phyloP scores from a whole-genome alignment of 805 yeast genomes.

The Ogataea polymorpha region DNA sequence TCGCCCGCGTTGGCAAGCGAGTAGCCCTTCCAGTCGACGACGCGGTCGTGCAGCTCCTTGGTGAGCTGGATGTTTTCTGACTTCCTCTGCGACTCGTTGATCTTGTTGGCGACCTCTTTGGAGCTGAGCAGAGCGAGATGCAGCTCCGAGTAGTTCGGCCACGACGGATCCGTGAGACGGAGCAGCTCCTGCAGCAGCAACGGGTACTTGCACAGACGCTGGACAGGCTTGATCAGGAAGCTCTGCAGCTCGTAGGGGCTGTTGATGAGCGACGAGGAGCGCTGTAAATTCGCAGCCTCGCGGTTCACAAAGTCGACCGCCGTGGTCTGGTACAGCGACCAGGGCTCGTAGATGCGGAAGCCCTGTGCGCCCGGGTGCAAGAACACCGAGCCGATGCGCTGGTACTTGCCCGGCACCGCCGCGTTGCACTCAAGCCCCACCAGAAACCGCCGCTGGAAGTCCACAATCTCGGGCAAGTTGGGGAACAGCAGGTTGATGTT shows the following conservation, averaged over 20 bases:
- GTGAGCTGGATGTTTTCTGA: slow-evolving; percentile 79
- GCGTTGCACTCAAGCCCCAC: slow-evolving; percentile 89
- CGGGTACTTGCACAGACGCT: slow-evolving; percentile 94
- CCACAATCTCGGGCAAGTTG: slow-evolving; percentile 75
- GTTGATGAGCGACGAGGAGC: slow-evolving; percentile 60
- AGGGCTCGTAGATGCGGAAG: slow-evolving; percentile 86
- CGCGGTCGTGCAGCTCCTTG: slow-evolving; percentile 67
- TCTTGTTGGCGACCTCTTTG: slow-evolving; percentile 79
- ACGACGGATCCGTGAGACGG: slow-evolving; percentile 53
- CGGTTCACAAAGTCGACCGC: slow-evolving; percentile 77
- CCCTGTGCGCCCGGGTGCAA: slow-evolving; percentile 76
- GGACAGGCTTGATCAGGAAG: slow-evolving; percentile 89
- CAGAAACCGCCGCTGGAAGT: slow-evolving; percentile 86
- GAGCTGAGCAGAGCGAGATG: slow-evolving; percentile 67
- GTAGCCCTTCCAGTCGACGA: slow-evolving; percentile 91
- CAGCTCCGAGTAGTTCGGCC: slow-evolving; percentile 64
- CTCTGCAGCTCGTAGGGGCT: slow-evolving; percentile 89
- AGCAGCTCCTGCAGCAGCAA: slow-evolving; percentile 71
- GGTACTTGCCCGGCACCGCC: slow-evolving; percentile 66
- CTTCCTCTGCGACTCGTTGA: slow-evolving; percentile 91
- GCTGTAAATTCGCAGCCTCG: slow-evolving; percentile 55
- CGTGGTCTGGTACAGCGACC: slow-evolving; percentile 86
- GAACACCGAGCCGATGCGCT: slow-evolving; percentile 86
- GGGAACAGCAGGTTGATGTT: slow-evolving; percentile 82
- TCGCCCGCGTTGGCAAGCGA: slow-evolving; percentile 79